Conservation (phyloP, 352 stramenopile species). For the Phytopythium sindhum region DNA sequence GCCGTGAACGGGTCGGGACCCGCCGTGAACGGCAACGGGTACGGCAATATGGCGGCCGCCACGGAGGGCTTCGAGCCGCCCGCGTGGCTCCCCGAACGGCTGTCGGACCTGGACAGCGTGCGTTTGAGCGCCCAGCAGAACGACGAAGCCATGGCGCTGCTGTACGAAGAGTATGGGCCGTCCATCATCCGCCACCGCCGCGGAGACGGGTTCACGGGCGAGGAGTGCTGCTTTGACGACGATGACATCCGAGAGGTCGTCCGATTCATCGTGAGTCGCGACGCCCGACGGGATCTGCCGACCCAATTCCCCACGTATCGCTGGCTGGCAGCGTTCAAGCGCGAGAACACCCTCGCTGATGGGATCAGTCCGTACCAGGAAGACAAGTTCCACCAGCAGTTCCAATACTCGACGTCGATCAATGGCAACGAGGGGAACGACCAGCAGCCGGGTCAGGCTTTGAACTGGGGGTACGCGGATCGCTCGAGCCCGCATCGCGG, state of each 20-base stretch:
- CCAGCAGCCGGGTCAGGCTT: not conserved
- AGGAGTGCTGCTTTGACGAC: slow-evolving; percentile 32
- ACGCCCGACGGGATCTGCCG: slow-evolving; percentile 35
- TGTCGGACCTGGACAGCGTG: slow-evolving; percentile 8
- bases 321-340: slow-evolving; percentile 60
- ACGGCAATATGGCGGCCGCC: not conserved
- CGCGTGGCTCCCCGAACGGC: slow-evolving; percentile 9
- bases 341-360: slow-evolving; percentile 40
- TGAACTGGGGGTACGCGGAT: not conserved
- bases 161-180: slow-evolving; percentile 49
- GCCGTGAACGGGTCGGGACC: not conserved
- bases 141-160: slow-evolving; percentile 38
- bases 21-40: not conserved
- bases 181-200: slow-evolving; percentile 14
- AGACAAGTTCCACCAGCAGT: slow-evolving; percentile 9
- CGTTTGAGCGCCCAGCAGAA: slow-evolving; percentile 50
- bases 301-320: slow-evolving; percentile 35
- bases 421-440: not conserved
- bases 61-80: slow-evolving; percentile 19
- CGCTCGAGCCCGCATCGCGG: not conserved
- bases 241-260: slow-evolving; percentile 60
- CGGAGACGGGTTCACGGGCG: slow-evolving; percentile 3
- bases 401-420: slow-evolving; percentile 5
- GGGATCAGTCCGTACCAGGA: slow-evolving; percentile 6
- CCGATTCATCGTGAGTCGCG: slow-evolving; percentile 45